phyloP scores from a whole-genome alignment of 2,329 filamentous ascomycete genomes.

The Thelonectria discophora region DNA sequence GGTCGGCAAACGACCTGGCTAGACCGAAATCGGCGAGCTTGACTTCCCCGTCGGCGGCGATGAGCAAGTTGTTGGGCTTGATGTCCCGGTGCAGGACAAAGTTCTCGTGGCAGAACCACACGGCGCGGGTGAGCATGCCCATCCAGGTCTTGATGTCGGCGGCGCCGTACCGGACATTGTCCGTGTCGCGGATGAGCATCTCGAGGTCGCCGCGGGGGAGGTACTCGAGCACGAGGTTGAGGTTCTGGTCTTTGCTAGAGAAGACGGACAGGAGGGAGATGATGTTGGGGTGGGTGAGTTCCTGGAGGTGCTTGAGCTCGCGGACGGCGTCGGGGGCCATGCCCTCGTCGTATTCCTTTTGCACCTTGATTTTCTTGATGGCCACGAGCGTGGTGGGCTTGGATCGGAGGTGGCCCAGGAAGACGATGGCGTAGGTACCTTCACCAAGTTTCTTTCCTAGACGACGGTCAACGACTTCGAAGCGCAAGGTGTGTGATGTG shows the following conservation, averaged over 20 bases:
- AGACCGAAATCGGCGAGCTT: constrained; percentile 99
- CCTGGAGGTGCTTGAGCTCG: constrained; percentile 94
- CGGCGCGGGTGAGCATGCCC: constrained; percentile 91
- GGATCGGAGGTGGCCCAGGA: constrained; percentile 80
- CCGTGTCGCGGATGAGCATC: constrained; percentile 88
- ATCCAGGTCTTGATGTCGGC: constrained; percentile 99
- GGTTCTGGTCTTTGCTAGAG: constrained; percentile 94
- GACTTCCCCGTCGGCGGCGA: constrained; percentile 90
- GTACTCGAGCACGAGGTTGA: constrained; percentile 95
- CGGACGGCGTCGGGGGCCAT: constrained; percentile 94
- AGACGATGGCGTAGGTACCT: constrained; percentile 97
- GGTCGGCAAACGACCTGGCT: constrained; percentile 88
- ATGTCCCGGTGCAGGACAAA: constrained; percentile 96
- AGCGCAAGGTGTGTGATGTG: too few relatives aligned
- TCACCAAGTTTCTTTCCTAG: constrained; percentile 89
- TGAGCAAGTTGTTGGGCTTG: constrained; percentile 97
- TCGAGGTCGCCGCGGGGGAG: constrained; percentile 94
- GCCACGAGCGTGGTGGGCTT: constrained; percentile 82
- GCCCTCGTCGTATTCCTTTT: constrained; percentile 87
- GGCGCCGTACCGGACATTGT: constrained; percentile 79
- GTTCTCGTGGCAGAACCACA: constrained; percentile 97
- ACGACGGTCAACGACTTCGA: neutral
- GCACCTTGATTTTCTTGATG: constrained; percentile 92
- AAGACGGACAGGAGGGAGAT: constrained; percentile 93
- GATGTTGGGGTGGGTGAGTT: constrained; percentile 94